Evolutionary conservation across 2,329 filamentous ascomycete genomes (phyloP).

Genomic region (Leptoxyphium fumago): DNA sequence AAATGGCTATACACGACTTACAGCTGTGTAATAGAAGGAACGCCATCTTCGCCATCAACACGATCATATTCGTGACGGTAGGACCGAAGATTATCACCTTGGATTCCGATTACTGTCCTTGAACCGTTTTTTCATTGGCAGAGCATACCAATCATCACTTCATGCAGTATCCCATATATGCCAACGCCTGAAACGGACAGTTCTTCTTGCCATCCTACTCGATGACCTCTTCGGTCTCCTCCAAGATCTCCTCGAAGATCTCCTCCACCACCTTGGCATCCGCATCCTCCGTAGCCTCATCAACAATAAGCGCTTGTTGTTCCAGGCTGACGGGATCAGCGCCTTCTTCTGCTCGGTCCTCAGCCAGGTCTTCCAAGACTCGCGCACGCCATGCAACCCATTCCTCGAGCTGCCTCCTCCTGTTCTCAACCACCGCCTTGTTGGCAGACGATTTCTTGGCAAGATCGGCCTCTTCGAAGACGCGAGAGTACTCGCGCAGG

Average conservation of each 20-base stretch:
- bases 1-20: no score
- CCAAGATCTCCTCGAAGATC: slow-evolving; percentile 78
- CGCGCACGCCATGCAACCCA: slow-evolving; percentile 74
- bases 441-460: slow-evolving; percentile 90
- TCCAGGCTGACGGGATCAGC: slow-evolving; percentile 52
- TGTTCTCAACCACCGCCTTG: slow-evolving; percentile 78
- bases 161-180: no score
- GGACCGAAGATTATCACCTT: no score
- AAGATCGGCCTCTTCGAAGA: slow-evolving; percentile 89
- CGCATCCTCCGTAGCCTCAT: slow-evolving; percentile 33
- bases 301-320: slow-evolving; percentile 41
- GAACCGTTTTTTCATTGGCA: no score
- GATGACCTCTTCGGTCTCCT: slow-evolving; percentile 74
- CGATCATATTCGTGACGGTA: no score
- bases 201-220: slow-evolving; percentile 9
- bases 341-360: slow-evolving; percentile 55
- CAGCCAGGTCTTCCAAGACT: slow-evolving; percentile 54
- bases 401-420: slow-evolving; percentile 69
- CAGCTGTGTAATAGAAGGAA: no score
- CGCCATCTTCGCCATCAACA: no score
- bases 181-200: no score
- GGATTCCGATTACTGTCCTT: no score
- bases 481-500: slow-evolving; percentile 85
- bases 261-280: slow-evolving; percentile 47
- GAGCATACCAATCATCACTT: no score